A percentile compares a stretch with the other conserved stretches of the same genome.
These are phyloP conservation scores for Boletus nobilissimus DNA, from an alignment of 1,284 basidiomycete genomes.

Conservation along the genomic window DNA sequence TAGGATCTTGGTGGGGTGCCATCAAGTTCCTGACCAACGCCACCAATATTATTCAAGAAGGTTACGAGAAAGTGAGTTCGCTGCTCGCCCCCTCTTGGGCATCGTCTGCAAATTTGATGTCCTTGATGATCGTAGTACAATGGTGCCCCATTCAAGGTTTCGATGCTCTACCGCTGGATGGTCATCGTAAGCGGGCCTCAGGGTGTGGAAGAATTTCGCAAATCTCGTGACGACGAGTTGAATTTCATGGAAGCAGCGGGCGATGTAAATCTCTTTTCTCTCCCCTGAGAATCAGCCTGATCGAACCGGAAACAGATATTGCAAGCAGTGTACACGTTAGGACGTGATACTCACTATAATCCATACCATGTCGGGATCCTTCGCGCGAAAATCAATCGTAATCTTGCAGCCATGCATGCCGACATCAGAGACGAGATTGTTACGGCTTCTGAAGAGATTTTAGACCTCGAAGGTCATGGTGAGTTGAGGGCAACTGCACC, in stretches of 20 bases:
- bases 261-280: slow-evolving; percentile 16
- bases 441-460: slow-evolving; percentile 42
- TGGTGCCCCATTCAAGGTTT: slow-evolving; percentile 54
- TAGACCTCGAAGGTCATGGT: slow-evolving; percentile 36
- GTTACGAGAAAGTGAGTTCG: slow-evolving; percentile 36
- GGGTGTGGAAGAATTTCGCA: slow-evolving; percentile 55
- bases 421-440: slow-evolving; percentile 50
- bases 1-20: slow-evolving; percentile 36
- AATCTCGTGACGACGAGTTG: slow-evolving; percentile 49
- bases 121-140: slow-evolving; percentile 45
- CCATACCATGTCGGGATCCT: slow-evolving; percentile 43
- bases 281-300: not conserved
- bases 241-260: slow-evolving; percentile 14
- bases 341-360: slow-evolving; percentile 35
- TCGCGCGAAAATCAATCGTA: slow-evolving; percentile 47
- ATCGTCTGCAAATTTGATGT: not conserved
- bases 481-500: not conserved
- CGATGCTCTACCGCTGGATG: slow-evolving; percentile 52
- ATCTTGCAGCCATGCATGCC: slow-evolving; percentile 38
- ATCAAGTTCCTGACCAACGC: slow-evolving; percentile 25
- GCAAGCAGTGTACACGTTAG: slow-evolving; percentile 33
- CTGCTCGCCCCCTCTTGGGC: not conserved
- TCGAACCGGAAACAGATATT: not conserved
- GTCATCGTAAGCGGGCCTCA: slow-evolving; percentile 52
- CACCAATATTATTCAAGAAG: slow-evolving; percentile 34